These are phyloP conservation scores for Laguncularia racemosa DNA, from an alignment of 345 rosid species.

Conservation along the genomic window DNA sequence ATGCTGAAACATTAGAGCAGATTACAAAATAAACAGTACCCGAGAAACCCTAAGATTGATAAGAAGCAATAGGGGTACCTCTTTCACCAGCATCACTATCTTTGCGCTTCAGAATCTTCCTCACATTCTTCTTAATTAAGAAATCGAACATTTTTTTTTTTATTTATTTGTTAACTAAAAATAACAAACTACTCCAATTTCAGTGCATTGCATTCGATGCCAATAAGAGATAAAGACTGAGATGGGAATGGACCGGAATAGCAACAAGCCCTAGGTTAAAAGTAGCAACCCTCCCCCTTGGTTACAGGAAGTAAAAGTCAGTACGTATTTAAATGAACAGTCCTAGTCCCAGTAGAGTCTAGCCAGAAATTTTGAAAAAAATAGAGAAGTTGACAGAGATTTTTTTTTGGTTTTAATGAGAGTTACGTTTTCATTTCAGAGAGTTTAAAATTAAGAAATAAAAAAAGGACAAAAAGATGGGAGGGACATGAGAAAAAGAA, in stretches of 20 bases:
- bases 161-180: too few species aligned
- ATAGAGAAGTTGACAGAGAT: too few species aligned
- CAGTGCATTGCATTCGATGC: not conserved
- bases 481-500: not conserved
- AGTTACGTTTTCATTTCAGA: too few species aligned
- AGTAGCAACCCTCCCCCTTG: too few species aligned
- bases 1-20: too few species aligned
- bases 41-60: slow-evolving; percentile 1
- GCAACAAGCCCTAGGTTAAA: too few species aligned
- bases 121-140: slow-evolving; percentile 46
- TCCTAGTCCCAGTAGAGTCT: too few species aligned
- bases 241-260: too few species aligned
- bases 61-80: slow-evolving; percentile 25
- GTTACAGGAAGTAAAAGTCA: not conserved
- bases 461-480: not conserved
- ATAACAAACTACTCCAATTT: slow-evolving; percentile 21
- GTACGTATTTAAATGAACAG: not conserved
- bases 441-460: not conserved
- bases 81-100: slow-evolving; percentile 85
- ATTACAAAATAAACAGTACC: slow-evolving; percentile 1
- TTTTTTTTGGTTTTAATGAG: too few species aligned
- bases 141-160: slow-evolving; percentile 45
- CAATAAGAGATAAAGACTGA: not conserved
- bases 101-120: slow-evolving; percentile 83
- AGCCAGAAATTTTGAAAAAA: too few species aligned